phyloP scores from a whole-genome alignment of 208 protist species.

The Wallacemonas collosoma region DNA sequence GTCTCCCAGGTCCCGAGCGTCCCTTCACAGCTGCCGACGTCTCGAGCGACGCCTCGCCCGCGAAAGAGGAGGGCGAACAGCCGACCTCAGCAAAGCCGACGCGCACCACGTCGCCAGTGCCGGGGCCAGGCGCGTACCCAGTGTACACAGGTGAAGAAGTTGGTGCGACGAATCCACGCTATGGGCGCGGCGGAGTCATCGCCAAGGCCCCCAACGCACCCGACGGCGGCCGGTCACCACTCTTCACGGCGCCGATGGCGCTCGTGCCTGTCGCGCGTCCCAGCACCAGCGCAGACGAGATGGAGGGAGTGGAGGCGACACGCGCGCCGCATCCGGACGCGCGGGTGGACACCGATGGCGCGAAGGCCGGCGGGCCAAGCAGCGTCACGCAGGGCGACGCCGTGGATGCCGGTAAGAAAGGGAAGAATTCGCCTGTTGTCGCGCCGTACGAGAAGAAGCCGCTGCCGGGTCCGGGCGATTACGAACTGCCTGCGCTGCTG shows the following conservation, averaged over 20 bases:
- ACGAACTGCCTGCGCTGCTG: slow-evolving; percentile 24
- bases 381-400: too few species aligned
- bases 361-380: too few species aligned
- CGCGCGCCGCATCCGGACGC: not conserved
- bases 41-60: too few species aligned
- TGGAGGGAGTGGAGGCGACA: not conserved
- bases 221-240: slow-evolving; percentile 7
- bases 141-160: slow-evolving; percentile 17
- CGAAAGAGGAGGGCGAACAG: not conserved
- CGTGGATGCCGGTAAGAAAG: not conserved
- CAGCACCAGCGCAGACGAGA: not conserved
- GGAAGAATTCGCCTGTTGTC: not conserved
- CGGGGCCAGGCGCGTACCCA: slow-evolving; percentile 17
- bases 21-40: not conserved
- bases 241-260: slow-evolving; percentile 1
- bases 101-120: slow-evolving; percentile 23
- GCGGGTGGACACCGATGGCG: too few species aligned
- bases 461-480: not conserved
- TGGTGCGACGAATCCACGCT: not conserved
- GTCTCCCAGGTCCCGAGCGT: not conserved
- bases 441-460: slow-evolving; percentile 14
- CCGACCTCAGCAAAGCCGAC: slow-evolving; percentile 24
- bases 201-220: slow-evolving; percentile 10
- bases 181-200: slow-evolving; percentile 15
- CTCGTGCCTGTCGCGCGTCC: not conserved